These are phyloP conservation scores for Vitis vinifera DNA, from an alignment of 164 flowering plant genomes.

Conservation along the genomic window ASM3070453v1 NC_081822.1:10891001-10891500, in stretches of 20 bases:
- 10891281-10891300: conserved; percentile 80
- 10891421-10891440: no score
- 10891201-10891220: conserved; percentile 66
- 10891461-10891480: no score
- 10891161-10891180: conserved; percentile 85
- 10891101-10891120: conserved; percentile 80
- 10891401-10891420: background rate
- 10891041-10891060: no score
- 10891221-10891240: conserved; percentile 17
- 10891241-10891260: background rate
- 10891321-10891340: conserved; percentile 92
- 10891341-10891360: conserved; percentile 86
- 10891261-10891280: conserved; percentile 1
- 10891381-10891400: conserved; percentile 6
- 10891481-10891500: no score
- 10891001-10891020: background rate
- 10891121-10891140: conserved; percentile 82
- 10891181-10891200: conserved; percentile 96
- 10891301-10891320: conserved; percentile 92
- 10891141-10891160: conserved; percentile 80
- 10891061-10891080: background rate
- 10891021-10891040: background rate
- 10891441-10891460: no score
- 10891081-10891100: background rate
- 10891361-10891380: conserved; percentile 80